Conservation (phyloP, 129 eudicot species). For the Heracleum sosnowskyi region DNA sequence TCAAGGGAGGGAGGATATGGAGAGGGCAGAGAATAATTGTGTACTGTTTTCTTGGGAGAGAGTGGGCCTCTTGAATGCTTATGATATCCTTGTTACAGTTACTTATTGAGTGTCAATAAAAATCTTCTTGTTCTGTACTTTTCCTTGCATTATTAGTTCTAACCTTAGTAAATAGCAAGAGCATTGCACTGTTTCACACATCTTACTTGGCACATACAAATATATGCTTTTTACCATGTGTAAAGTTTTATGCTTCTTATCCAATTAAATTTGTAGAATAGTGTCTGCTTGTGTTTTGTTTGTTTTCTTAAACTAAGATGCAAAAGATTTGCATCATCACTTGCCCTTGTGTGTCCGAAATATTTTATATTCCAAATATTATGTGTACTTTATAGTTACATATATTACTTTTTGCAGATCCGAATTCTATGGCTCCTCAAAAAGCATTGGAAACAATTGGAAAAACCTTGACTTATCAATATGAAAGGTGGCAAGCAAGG, state of each 20-base stretch:
- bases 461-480: slow-evolving; percentile 66
- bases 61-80: no score
- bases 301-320: not conserved
- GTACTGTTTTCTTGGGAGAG: no score
- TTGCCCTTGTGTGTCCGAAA: not conserved
- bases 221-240: not conserved
- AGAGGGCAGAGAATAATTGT: no score
- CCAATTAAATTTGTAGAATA: not conserved
- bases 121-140: no score
- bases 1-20: no score
- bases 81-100: no score
- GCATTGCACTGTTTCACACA: not conserved
- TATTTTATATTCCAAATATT: not conserved
- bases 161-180: no score
- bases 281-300: not conserved
- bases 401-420: slow-evolving; percentile 47
- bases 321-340: not conserved
- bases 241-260: not conserved
- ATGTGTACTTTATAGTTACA: not conserved
- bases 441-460: slow-evolving; percentile 93
- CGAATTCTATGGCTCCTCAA: slow-evolving; percentile 85
- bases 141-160: no score
- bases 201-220: not conserved
- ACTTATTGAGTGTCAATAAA: no score
- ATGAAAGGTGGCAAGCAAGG: slow-evolving; percentile 97